Evolutionary conservation across 148 eudicot species (phyloP).

Genomic region (Rhododendron williamsianum): DNA sequence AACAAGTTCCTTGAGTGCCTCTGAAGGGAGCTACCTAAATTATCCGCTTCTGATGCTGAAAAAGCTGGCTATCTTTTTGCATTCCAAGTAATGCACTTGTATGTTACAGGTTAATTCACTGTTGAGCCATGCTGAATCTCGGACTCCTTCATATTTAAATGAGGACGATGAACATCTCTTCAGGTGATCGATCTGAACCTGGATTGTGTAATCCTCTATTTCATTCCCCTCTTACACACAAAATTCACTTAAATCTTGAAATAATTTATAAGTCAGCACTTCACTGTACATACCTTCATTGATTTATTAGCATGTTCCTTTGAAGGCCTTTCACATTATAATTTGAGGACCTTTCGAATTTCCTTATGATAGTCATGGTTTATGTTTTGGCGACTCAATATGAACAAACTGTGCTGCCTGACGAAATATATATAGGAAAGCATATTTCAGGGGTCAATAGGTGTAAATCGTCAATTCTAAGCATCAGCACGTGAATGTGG

Average conservation of each 20-base stretch:
- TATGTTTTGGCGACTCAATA: conserved; percentile 11
- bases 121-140: conserved; percentile 84
- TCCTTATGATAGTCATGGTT: conserved; percentile 8
- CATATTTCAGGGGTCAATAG: conserved; percentile 7
- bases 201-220: not conserved
- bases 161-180: conserved; percentile 92
- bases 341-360: not conserved
- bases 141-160: conserved; percentile 66
- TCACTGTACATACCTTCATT: too few relatives aligned
- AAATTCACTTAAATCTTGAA: too few relatives aligned
- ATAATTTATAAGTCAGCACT: too few relatives aligned
- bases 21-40: conserved; percentile 36
- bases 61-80: conserved; percentile 32
- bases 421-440: conserved; percentile 13
- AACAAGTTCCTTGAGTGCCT: conserved; percentile 66
- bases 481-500: too few relatives aligned
- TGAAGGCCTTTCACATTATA: too few relatives aligned
- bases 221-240: not conserved
- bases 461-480: conserved; percentile 11
- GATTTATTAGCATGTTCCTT: too few relatives aligned
- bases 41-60: conserved; percentile 35
- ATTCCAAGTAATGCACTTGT: conserved; percentile 15
- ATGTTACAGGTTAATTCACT: conserved; percentile 58
- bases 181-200: conserved; percentile 36
- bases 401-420: conserved; percentile 12